Conservation (phyloP, 106 monocot genomes). For the Dendrobium chrysotoxum region DNA sequence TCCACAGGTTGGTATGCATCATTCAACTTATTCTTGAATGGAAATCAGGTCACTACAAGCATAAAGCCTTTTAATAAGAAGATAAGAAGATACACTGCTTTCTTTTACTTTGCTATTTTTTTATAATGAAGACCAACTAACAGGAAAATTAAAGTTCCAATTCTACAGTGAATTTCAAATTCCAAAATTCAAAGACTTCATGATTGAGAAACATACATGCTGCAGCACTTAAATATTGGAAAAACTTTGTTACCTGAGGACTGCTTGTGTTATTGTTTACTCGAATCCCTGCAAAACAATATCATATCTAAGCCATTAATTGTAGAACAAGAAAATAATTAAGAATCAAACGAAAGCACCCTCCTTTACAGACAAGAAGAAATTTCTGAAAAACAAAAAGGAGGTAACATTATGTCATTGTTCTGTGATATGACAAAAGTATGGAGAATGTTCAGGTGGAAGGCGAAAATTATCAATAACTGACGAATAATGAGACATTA, state of each 20-base stretch:
- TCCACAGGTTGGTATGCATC: neutral
- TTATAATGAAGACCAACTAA: neutral
- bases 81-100: neutral
- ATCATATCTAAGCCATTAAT: neutral
- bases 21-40: neutral
- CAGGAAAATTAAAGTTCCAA: neutral
- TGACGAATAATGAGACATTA: neutral
- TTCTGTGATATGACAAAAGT: neutral
- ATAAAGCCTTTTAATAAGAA: neutral
- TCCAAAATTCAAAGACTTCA: neutral
- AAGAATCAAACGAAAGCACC: neutral
- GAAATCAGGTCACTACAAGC: neutral
- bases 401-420: neutral
- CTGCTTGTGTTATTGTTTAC: neutral
- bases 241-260: constrained; percentile 3
- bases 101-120: neutral
- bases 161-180: neutral
- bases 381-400: neutral
- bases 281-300: constrained; percentile 4
- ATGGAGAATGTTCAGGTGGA: neutral
- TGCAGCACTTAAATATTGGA: neutral
- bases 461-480: neutral
- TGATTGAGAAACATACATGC: neutral
- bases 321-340: neutral
- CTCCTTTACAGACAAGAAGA: neutral